Percentiles rank a stretch among this genome's conserved stretches.
phyloP scores from a whole-genome alignment of 2,329 filamentous ascomycete species.

The Trichoderma afroharzianum region DNA sequence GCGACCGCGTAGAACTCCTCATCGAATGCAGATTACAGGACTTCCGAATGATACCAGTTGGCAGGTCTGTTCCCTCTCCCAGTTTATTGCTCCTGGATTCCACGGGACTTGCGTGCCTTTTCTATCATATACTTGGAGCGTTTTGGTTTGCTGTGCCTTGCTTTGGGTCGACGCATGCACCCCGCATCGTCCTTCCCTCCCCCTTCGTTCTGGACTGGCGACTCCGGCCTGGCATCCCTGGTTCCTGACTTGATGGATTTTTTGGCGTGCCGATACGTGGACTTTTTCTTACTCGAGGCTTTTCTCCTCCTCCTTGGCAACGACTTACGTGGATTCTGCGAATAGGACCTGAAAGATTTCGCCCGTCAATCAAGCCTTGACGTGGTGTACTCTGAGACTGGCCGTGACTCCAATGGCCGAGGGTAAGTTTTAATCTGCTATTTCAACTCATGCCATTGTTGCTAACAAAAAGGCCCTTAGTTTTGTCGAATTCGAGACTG shows the following conservation, averaged over 20 bases:
- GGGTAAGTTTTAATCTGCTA: slow-evolving; percentile 58
- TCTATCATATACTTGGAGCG: slow-evolving; percentile 31
- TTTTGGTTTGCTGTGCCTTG: slow-evolving; percentile 27
- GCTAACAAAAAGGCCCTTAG: slow-evolving; percentile 44
- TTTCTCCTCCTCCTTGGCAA: slow-evolving; percentile 48
- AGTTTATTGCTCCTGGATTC: slow-evolving; percentile 51
- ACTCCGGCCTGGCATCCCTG: slow-evolving; percentile 25
- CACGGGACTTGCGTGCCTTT: slow-evolving; percentile 33
- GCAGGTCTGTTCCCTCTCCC: slow-evolving; percentile 88
- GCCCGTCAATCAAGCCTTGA: slow-evolving; percentile 94
- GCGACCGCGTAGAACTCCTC: slow-evolving; percentile 88
- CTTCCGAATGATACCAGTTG: slow-evolving; percentile 98
- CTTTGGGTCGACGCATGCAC: slow-evolving; percentile 21
- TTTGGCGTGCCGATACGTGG: slow-evolving; percentile 34
- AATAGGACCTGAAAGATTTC: slow-evolving; percentile 99
- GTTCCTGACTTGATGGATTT: slow-evolving; percentile 35
- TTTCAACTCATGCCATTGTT: background rate
- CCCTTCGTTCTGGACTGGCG: slow-evolving; percentile 25
- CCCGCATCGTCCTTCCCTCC: slow-evolving; percentile 16
- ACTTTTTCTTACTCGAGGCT: slow-evolving; percentile 26
- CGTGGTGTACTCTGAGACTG: slow-evolving; percentile 96
- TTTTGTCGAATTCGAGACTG: slow-evolving; percentile 97
- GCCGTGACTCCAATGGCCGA: slow-evolving; percentile 85
- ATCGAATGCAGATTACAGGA: slow-evolving; percentile 96
- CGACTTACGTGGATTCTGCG: slow-evolving; percentile 78